These are phyloP conservation scores for Saccharomyces hybrid DNA, from an alignment of 1,139 yeast species.

Conservation along the genomic window DNA sequence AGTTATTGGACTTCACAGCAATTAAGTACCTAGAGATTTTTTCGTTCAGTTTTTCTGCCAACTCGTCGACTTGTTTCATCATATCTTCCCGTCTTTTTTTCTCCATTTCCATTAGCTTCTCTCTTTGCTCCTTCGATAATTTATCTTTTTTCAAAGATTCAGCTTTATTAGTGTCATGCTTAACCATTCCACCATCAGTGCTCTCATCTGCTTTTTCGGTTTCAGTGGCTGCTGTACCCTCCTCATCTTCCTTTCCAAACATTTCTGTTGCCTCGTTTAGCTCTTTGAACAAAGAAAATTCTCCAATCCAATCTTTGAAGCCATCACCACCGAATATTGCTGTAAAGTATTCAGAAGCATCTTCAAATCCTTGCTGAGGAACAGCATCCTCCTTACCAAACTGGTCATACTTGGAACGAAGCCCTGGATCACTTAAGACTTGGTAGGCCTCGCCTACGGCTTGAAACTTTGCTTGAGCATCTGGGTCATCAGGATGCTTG, in stretches of 20 bases:
- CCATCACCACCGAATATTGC: constrained; percentile 76
- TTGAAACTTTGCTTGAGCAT: constrained; percentile 59
- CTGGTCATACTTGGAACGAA: constrained; percentile 57
- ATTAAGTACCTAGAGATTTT: constrained; percentile 34
- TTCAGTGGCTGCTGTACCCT: constrained; percentile 7
- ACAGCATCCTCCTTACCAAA: constrained; percentile 61
- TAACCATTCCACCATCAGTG: constrained; percentile 7
- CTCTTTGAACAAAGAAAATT: constrained; percentile 54
- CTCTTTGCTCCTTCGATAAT: constrained; percentile 45
- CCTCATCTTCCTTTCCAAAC: constrained; percentile 27
- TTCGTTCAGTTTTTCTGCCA: constrained; percentile 41
- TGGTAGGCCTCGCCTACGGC: constrained; percentile 67
- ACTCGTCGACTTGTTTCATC: constrained; percentile 46
- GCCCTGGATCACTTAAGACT: constrained; percentile 52
- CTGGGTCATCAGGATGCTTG: constrained; percentile 81
- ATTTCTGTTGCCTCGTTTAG: constrained; percentile 52
- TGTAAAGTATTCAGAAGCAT: constrained; percentile 60
- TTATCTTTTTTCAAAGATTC: constrained; percentile 24
- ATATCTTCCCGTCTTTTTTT: constrained; percentile 51
- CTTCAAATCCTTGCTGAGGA: constrained; percentile 63
- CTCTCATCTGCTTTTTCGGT: constrained; percentile 4
- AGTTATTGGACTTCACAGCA: constrained; percentile 30
- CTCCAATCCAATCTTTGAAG: constrained; percentile 70
- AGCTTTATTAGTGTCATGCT: constrained; percentile 17
- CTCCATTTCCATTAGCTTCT: constrained; percentile 45